Evolutionary conservation across 192 early-diverging fungal species (phyloP).

Genomic region (Coemansia sp.): DNA sequence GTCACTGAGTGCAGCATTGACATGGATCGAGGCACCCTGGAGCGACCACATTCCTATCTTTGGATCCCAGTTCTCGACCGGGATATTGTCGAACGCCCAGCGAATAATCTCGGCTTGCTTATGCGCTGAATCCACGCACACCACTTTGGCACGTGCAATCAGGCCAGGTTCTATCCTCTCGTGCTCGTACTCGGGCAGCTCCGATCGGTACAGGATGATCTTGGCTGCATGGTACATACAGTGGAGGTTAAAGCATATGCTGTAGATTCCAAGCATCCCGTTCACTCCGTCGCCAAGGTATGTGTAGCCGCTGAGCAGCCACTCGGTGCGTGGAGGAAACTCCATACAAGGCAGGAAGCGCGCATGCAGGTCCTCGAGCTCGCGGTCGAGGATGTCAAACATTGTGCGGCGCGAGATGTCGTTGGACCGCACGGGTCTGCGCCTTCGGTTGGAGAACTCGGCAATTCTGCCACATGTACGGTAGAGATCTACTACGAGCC

Average conservation of each 20-base stretch:
- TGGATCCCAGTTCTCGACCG: constrained; percentile 53
- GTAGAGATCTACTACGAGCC: constrained; percentile 50
- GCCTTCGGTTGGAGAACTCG: constrained; percentile 49
- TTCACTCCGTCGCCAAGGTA: constrained; percentile 11
- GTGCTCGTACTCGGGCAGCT: constrained; percentile 50
- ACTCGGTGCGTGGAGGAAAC: constrained; percentile 42
- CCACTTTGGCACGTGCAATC: constrained; percentile 39
- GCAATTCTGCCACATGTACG: constrained; percentile 43
- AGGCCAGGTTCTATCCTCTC: constrained; percentile 26
- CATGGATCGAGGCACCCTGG: constrained; percentile 52
- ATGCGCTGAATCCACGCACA: constrained; percentile 52
- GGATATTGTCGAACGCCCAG: constrained; percentile 47
- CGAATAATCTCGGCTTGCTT: constrained; percentile 48
- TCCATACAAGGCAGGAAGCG: constrained; percentile 41
- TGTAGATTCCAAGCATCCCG: constrained; percentile 25
- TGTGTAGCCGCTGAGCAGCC: constrained; percentile 28
- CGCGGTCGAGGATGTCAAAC: constrained; percentile 49
- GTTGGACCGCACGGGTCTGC: constrained; percentile 39
- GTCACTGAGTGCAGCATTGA: constrained; percentile 41
- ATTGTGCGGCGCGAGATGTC: constrained; percentile 39
- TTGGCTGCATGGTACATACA: constrained; percentile 52
- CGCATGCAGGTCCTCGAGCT: constrained; percentile 40
- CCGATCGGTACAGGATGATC: constrained; percentile 54
- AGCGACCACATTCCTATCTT: constrained; percentile 53
- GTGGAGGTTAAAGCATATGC: constrained; percentile 42